Evolutionary conservation across 1,284 basidiomycete genomes (phyloP), one percentile per base, ranked within the genome.

Genomic region (Somion occarium): DNA sequence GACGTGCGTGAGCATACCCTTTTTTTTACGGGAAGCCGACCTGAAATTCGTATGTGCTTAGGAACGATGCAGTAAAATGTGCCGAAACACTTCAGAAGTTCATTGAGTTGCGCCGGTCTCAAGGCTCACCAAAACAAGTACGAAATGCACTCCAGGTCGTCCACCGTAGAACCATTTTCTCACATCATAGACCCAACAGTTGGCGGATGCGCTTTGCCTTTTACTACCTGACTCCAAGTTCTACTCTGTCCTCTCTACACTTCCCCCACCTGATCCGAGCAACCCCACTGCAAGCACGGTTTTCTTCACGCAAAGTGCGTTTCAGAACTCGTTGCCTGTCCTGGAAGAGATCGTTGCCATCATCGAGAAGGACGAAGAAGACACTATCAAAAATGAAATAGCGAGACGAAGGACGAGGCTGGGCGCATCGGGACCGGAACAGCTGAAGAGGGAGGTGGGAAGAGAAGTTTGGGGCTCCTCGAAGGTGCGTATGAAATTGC

Each of bases 21-120:
- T 7, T 46, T n/a, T 34, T 30, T 43, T 41, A 44, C 20, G 11
- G 22, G 11, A 3, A 46, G 23, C 38, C 43, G 18, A 23, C 45
- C 48, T 48, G 30, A 34, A 34, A 34, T 15, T 34, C 15, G 30
- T 34, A 34, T 34, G 7, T 34, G 51, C 57, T 15, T 56, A 94
- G 92, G 3, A 72, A 82, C 27, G 93, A 98, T 64, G 80, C 79
- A 0, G 73, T 74, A 5, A 95, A 91, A 67, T 90, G 86, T 57
- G 91, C 89, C 0, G 88, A 92, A 61, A 72, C 76, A 0, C 65
- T 96, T 39, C 89, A 94, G 63, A 89, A 85, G 57, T 71, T 91
- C 37, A 69, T 97, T n/a, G 76, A 82, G 2, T 62, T 85, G 2
- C 78, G 82, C 23, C 73, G 83, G 2, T 44, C 56, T 22, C 39